Conservation (phyloP, 768 basidiomycete species). For the Paxillus ammoniavirescens region DNA sequence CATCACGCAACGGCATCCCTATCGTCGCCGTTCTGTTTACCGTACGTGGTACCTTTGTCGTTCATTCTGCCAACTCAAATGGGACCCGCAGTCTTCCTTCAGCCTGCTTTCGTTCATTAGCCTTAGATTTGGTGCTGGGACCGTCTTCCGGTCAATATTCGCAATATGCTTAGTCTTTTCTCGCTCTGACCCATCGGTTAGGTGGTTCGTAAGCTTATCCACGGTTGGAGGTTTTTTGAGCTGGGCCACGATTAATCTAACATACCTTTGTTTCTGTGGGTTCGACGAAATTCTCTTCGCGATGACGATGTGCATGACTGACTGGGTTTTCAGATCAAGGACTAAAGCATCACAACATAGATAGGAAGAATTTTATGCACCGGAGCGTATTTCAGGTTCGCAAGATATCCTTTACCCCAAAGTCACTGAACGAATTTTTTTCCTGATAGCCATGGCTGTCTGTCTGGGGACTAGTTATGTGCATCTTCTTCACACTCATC, state of each 20-base stretch:
- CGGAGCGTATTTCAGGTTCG: conserved; percentile 46
- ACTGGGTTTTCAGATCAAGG: conserved; percentile 51
- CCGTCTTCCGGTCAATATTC: conserved; percentile 16
- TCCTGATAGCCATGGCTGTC: conserved; percentile 50
- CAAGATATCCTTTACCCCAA: conserved; percentile 26
- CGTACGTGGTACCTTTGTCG: too few species aligned
- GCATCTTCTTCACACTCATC: conserved; percentile 54
- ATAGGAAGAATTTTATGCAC: conserved; percentile 61
- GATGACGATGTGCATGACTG: neutral
- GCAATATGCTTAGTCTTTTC: neutral
- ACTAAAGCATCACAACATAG: conserved; percentile 63
- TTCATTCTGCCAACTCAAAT: too few species aligned
- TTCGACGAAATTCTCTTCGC: conserved; percentile 3
- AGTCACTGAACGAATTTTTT: too few species aligned
- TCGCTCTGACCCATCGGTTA: conserved; percentile 11
- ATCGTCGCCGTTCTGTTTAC: too few species aligned
- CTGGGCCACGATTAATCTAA: conserved; percentile 67
- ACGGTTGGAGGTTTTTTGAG: conserved; percentile 65
- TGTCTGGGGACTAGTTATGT: conserved; percentile 70
- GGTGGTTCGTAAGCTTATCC: conserved; percentile 68
- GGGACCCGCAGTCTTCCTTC: conserved; percentile 33
- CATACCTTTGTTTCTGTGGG: conserved; percentile 68
- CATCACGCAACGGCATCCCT: conserved; percentile 27
- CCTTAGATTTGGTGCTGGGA: conserved; percentile 49
- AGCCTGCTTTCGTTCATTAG: conserved; percentile 59